A percentile compares a stretch with the other conserved stretches of the same genome.
phyloP scores from a whole-genome alignment of 2,329 filamentous ascomycete genomes.

The Sarocladium kiliense region DNA sequence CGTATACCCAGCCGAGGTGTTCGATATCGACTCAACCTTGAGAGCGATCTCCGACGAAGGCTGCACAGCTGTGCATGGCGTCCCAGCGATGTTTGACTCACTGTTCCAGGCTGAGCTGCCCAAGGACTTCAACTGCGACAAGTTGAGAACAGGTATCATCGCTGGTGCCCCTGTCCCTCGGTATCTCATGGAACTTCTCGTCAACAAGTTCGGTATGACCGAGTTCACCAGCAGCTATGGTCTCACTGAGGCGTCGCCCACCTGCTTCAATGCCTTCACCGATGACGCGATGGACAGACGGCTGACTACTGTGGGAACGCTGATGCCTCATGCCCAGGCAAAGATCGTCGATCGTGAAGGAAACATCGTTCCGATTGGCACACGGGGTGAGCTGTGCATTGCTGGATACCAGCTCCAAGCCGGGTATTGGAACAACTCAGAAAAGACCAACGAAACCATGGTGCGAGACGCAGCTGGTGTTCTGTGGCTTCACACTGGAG shows the following conservation, averaged over 20 bases:
- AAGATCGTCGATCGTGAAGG: slow-evolving; percentile 72
- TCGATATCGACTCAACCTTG: slow-evolving; percentile 63
- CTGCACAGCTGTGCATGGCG: slow-evolving; percentile 73
- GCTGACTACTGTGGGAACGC: slow-evolving; percentile 67
- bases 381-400: slow-evolving; percentile 70
- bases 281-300: slow-evolving; percentile 63
- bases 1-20: slow-evolving; percentile 70
- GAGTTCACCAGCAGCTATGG: slow-evolving; percentile 69
- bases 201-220: slow-evolving; percentile 67
- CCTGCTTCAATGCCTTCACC: slow-evolving; percentile 75
- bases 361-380: slow-evolving; percentile 60
- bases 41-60: slow-evolving; percentile 60
- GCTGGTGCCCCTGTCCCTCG: slow-evolving; percentile 73
- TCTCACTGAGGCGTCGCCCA: slow-evolving; percentile 73
- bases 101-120: slow-evolving; percentile 43
- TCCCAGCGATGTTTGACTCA: slow-evolving; percentile 80
- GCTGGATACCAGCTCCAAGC: slow-evolving; percentile 71
- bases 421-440: slow-evolving; percentile 64
- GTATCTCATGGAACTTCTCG: slow-evolving; percentile 68
- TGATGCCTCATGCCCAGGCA: slow-evolving; percentile 70
- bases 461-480: slow-evolving; percentile 45
- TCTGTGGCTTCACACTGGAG: slow-evolving; percentile 63
- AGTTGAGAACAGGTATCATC: slow-evolving; percentile 70
- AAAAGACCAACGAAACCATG: slow-evolving; percentile 64
- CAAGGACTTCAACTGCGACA: slow-evolving; percentile 38